Percentiles rank a stretch among this genome's conserved stretches.
Evolutionary conservation across 306 rosid species (phyloP).

Genomic region (Glycine soja): DNA sequence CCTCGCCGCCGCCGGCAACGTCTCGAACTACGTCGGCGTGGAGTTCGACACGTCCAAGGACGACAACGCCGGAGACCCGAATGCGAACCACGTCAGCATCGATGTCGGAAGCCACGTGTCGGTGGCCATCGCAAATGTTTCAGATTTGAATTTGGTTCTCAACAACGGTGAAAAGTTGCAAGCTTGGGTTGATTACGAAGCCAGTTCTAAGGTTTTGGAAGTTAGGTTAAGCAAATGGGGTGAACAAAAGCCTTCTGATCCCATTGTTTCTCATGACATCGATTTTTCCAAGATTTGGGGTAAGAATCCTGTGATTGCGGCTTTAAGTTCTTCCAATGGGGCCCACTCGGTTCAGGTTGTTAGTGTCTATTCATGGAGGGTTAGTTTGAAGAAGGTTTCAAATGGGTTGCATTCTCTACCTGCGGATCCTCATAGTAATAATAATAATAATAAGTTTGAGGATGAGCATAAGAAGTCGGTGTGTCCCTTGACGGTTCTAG

Average conservation of each 20-base stretch:
- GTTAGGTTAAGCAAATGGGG: slow-evolving; percentile 58
- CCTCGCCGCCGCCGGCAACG: slow-evolving; percentile 48
- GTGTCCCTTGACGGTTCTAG: slow-evolving; percentile 57
- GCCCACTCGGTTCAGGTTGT: slow-evolving; percentile 54
- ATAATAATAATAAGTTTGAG: not conserved
- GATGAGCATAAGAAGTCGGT: not conserved
- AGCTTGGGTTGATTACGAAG: slow-evolving; percentile 79
- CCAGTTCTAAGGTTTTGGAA: slow-evolving; percentile 56
- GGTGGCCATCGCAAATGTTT: slow-evolving; percentile 51
- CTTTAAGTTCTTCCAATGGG: slow-evolving; percentile 61
- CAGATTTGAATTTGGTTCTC: slow-evolving; percentile 43
- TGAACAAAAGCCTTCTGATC: slow-evolving; percentile 56
- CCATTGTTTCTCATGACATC: slow-evolving; percentile 51
- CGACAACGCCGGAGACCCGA: slow-evolving; percentile 43
- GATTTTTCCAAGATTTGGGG: slow-evolving; percentile 66
- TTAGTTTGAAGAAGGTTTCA: slow-evolving; percentile 47
- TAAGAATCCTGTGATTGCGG: slow-evolving; percentile 53
- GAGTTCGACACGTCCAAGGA: slow-evolving; percentile 60
- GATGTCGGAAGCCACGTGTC: slow-evolving; percentile 57
- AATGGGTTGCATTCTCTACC: slow-evolving; percentile 64
- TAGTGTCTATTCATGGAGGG: slow-evolving; percentile 66
- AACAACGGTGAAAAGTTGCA: slow-evolving; percentile 56
- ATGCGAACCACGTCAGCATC: slow-evolving; percentile 56
- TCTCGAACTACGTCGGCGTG: slow-evolving; percentile 45
- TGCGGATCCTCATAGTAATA: slow-evolving; percentile 49